Conservation (phyloP, 2,329 filamentous ascomycete species). For the Leptodontidium sp. region DNA sequence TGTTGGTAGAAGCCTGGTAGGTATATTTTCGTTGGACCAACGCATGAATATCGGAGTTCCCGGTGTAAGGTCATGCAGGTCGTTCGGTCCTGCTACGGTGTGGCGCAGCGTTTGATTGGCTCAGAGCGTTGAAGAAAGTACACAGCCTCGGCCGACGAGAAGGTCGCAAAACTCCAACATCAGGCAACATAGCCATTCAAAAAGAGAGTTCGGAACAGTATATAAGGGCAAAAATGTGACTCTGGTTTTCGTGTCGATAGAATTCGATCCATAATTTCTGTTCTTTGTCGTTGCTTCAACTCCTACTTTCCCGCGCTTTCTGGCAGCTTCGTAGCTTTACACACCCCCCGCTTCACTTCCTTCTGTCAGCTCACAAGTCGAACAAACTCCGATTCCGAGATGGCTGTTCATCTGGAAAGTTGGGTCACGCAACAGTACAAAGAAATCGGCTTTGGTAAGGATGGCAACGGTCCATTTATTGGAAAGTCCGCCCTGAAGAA, state of each 20-base stretch:
- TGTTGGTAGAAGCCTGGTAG: constrained; percentile 19
- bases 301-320: constrained; percentile 20
- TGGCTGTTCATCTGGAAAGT: constrained; percentile 27
- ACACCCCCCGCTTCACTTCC: constrained; percentile 10
- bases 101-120: constrained; percentile 19
- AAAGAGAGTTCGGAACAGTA: constrained; percentile 6
- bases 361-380: neutral
- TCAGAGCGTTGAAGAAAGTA: constrained; percentile 14
- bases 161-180: constrained; percentile 24
- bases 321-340: constrained; percentile 12
- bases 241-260: constrained; percentile 7
- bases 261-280: constrained; percentile 15
- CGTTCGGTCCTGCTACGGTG: constrained; percentile 14
- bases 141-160: constrained; percentile 26
- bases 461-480: constrained; percentile 29
- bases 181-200: constrained; percentile 23
- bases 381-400: constrained; percentile 13
- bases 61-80: constrained; percentile 12
- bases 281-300: constrained; percentile 19
- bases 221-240: constrained; percentile 12
- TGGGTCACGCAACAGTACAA: constrained; percentile 29
- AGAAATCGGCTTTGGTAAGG: constrained; percentile 29
- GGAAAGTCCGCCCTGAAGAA: constrained; percentile 28
- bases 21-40: constrained; percentile 8
- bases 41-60: constrained; percentile 18